phyloP scores from a whole-genome alignment of 2,329 filamentous ascomycete species.

The Botrytis porri region DNA sequence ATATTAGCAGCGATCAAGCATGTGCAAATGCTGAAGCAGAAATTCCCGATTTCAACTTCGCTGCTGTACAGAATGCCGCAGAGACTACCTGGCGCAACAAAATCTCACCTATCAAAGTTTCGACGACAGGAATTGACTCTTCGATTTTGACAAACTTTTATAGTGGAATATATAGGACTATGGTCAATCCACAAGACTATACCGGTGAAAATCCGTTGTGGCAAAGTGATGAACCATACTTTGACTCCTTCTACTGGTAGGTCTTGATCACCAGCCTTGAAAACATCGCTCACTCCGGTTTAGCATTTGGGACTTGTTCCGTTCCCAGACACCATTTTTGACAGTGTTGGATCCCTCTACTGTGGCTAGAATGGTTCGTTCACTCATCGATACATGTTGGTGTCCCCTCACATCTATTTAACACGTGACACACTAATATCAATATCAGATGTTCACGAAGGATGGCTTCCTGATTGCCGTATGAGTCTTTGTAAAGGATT shows the following conservation, averaged over 20 bases:
- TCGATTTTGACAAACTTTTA: conserved; percentile 63
- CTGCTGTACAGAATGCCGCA: conserved; percentile 50
- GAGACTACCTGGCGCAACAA: conserved; percentile 59
- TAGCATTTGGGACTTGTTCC: conserved; percentile 68
- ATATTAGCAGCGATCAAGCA: conserved; percentile 63
- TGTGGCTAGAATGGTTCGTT: conserved; percentile 64
- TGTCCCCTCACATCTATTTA: conserved; percentile 21
- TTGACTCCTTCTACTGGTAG: conserved; percentile 64
- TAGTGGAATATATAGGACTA: conserved; percentile 65
- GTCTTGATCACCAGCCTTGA: background rate
- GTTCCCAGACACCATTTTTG: conserved; percentile 66
- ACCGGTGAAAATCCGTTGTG: conserved; percentile 70
- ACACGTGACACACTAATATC: background rate
- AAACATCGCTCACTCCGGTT: background rate
- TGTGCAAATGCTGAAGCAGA: conserved; percentile 66
- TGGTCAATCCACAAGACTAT: conserved; percentile 71
- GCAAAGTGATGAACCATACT: conserved; percentile 65
- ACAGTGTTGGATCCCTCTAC: conserved; percentile 64
- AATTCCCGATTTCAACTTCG: conserved; percentile 65
- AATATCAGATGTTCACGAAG: conserved; percentile 47
- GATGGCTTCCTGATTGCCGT: conserved; percentile 38
- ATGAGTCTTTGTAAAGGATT: conserved; percentile 75
- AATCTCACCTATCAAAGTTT: conserved; percentile 55
- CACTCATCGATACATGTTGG: conserved; percentile 68
- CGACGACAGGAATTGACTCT: conserved; percentile 49